These are phyloP conservation scores for Botrytis cinerea DNA, from an alignment of 2,329 filamentous ascomycete genomes.

Conservation along the genomic window DNA sequence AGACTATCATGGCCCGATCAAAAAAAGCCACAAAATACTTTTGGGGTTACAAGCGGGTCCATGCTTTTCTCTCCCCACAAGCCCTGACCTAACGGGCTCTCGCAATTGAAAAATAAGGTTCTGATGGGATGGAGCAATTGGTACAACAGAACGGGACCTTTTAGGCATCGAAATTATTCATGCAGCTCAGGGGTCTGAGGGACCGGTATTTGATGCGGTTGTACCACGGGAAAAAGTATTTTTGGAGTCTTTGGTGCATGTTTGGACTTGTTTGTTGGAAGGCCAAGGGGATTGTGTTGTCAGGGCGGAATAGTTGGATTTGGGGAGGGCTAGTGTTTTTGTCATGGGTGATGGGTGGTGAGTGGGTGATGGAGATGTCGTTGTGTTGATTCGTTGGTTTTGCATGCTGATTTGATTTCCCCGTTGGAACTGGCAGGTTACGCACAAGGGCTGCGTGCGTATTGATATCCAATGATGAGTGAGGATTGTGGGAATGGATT, in stretches of 20 bases:
- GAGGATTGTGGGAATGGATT: background rate
- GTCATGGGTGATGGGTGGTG: too few species aligned
- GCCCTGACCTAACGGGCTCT: background rate
- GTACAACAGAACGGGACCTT: background rate
- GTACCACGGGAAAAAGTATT: background rate
- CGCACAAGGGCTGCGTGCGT: background rate
- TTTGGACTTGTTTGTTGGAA: too few species aligned
- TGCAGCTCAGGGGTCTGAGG: background rate
- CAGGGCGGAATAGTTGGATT: too few species aligned
- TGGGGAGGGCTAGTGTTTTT: background rate
- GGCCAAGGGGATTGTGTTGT: background rate
- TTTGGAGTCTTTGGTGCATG: too few species aligned
- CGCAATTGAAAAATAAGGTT: background rate
- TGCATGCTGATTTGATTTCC: background rate
- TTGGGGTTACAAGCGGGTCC: background rate
- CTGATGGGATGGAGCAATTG: background rate
- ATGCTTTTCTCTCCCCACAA: background rate
- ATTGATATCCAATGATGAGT: background rate
- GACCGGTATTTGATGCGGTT: background rate
- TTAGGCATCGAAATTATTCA: background rate
- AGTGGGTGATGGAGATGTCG: too few species aligned
- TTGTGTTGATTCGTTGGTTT: too few species aligned
- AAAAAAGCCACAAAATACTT: background rate
- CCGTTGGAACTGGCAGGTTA: background rate
- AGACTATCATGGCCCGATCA: background rate